Base-by-base conservation (phyloP, 2,329 filamentous ascomycete genomes). In the Onygenales sp. region DNA sequence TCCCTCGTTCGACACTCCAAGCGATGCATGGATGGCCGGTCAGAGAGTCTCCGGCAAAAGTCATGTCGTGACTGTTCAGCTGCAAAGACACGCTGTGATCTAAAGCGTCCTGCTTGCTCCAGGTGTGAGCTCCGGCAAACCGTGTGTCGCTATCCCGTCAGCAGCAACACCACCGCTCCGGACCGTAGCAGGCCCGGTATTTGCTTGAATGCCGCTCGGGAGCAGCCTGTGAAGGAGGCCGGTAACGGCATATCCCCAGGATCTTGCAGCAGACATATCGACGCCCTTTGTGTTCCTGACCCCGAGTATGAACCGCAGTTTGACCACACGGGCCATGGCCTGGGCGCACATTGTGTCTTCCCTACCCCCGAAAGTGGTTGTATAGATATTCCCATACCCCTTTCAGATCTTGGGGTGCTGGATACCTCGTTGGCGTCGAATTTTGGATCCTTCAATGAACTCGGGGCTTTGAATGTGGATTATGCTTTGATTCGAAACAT, bases 1-100 rank as follows among this genome's bases (percentile, higher is more conserved):
- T 53, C 51, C 4, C 51, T 53, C 27, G 21, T 53, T 10, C 43
- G 51, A 9, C 51, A 53, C 38, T 35, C 36, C 6, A 53, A 43
- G 27, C 48, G 31, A 42, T 47, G 45, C 21, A 7, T n/a, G 13
- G 39, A 53, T 43, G 43, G 45, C 17, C 44, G 11, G 21, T n/a
- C 31, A 11, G 31, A 17, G 8, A 43, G 2, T 33, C 10, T 53
- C 11, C 51, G 51, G 8, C 43, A 42, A 33, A 53, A 53, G 21
- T 17, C 51, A 11, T 53, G 51, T 11, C 36, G 43, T 7, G 35
- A 43, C 11, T 53, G 51, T 17, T 39, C 51, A 11, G 31, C 38
- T 17, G 35, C 43, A 17, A 53, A 53, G 21, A 53, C 51, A n/a
- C 51, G 51, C 11, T 53, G 51, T 42, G 51, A 53, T 42, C 36